Base-by-base conservation (phyloP, 192 early-diverging fungal genomes). In the Coemansia sp. region DNA sequence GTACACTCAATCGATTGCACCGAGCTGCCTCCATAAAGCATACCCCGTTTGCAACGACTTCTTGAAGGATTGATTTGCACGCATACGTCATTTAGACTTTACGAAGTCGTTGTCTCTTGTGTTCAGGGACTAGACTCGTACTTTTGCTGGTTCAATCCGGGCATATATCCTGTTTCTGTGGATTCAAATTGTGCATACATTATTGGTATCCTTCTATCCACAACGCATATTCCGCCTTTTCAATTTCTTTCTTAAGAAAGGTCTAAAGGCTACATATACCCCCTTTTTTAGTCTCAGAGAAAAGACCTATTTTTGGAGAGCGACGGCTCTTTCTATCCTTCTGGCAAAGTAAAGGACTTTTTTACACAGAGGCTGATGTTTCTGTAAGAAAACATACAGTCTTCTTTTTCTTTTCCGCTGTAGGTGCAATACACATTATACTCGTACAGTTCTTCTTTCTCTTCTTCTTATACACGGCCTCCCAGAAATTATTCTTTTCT, bases 21-120 rank as follows among this genome's bases (percentile, higher is more conserved):
- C 2, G 32, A 32, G 32, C 32, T 32, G 32, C 32, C 32, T 32
- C 32, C 32, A 32, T 32, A 32, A 32, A 32, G 32, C 2, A 32
- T 32, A 32, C 0, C 16, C n/a, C 16, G 6, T 19, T 49, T 49
- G 12, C 16, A 16, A 6, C 47, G 15, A 6, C 5, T 49, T 49
- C 50, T 45, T 21, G 19, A 12, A 53, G 23, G 50, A 53, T 53
- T 23, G 18, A 53, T 21, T 53, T 26, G 50, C 50, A 53, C 50
- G 50, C 50, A 53, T 53, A 53, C 50, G 50, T 53, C 50, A 53
- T 53, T 53, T 53, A 7, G 32, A 32, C 32, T 32, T 32, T 32
- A 32, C 32, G 2, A 2, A 32, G 32, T 32, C 32, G 32, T 2
- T 53, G 11, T 53, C 11, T 53, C 7, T 26, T 44, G 7, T 15